phyloP scores from a whole-genome alignment of 768 basidiomycete genomes.

The Leucogyrophana mollusca region DNA sequence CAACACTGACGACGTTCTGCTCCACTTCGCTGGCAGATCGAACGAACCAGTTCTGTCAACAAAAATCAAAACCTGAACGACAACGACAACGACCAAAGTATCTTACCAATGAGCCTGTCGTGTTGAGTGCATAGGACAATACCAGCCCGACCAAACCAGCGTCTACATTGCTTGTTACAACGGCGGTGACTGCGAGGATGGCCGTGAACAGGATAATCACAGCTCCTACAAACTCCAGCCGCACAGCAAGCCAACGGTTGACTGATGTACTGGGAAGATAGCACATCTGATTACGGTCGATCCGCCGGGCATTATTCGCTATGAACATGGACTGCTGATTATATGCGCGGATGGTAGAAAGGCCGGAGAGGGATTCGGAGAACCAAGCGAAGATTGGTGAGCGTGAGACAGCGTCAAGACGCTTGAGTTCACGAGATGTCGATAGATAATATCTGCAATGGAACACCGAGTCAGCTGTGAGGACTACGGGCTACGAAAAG shows the following conservation, averaged over 20 bases:
- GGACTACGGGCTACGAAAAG: too few species aligned
- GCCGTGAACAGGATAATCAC: constrained; percentile 77
- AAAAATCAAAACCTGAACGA: constrained; percentile 1
- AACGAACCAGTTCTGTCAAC: constrained; percentile 72
- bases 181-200: constrained; percentile 60
- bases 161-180: constrained; percentile 78
- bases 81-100: neutral
- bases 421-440: constrained; percentile 85
- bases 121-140: constrained; percentile 79
- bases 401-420: constrained; percentile 83
- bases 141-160: constrained; percentile 87
- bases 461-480: neutral
- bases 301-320: constrained; percentile 63
- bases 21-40: constrained; percentile 86
- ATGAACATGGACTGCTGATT: constrained; percentile 67
- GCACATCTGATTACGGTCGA: constrained; percentile 86
- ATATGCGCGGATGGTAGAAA: constrained; percentile 84
- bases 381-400: constrained; percentile 93
- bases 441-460: constrained; percentile 75
- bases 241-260: constrained; percentile 82
- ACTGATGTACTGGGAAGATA: constrained; percentile 69
- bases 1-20: constrained; percentile 87
- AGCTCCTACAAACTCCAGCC: constrained; percentile 83
- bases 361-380: constrained; percentile 70
- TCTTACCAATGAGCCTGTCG: constrained; percentile 77